Percentiles rank a stretch among this genome's conserved stretches.
These are phyloP conservation scores for Yamadazyma paraphyllophila DNA, from an alignment of 805 yeast genomes.

Conservation along the genomic window DNA sequence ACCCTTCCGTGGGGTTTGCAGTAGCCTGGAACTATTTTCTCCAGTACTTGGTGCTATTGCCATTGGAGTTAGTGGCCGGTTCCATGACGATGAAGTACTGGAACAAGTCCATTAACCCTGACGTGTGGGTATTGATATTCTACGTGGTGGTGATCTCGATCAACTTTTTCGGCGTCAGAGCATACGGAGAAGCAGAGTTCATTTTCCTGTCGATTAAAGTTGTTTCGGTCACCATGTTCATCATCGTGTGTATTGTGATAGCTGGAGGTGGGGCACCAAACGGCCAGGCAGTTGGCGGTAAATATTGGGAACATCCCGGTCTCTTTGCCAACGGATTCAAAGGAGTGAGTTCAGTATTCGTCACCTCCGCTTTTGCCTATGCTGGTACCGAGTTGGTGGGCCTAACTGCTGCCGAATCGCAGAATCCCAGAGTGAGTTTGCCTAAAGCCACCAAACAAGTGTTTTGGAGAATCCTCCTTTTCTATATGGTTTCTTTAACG, in stretches of 20 bases:
- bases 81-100: constrained; percentile 58
- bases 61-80: constrained; percentile 63
- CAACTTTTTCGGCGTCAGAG: constrained; percentile 55
- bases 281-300: constrained; percentile 48
- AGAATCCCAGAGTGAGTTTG: constrained; percentile 61
- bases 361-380: constrained; percentile 56
- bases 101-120: constrained; percentile 50
- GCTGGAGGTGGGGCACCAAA: constrained; percentile 49
- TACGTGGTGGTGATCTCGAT: constrained; percentile 43
- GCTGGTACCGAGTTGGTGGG: constrained; percentile 53
- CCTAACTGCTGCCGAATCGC: constrained; percentile 59
- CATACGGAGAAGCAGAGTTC: constrained; percentile 64
- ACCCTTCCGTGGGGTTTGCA: constrained; percentile 68
- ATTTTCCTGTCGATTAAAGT: constrained; percentile 65
- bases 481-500: constrained; percentile 60
- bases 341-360: constrained; percentile 38
- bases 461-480: constrained; percentile 75
- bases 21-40: constrained; percentile 70
- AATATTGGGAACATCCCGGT: constrained; percentile 55
- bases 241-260: constrained; percentile 46
- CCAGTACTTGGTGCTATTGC: constrained; percentile 56
- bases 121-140: constrained; percentile 60
- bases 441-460: constrained; percentile 80
- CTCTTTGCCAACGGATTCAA: constrained; percentile 49
- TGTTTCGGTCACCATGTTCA: constrained; percentile 55